Base-by-base conservation (phyloP, 148 eudicot genomes). In the Rheum nobile region DNA sequence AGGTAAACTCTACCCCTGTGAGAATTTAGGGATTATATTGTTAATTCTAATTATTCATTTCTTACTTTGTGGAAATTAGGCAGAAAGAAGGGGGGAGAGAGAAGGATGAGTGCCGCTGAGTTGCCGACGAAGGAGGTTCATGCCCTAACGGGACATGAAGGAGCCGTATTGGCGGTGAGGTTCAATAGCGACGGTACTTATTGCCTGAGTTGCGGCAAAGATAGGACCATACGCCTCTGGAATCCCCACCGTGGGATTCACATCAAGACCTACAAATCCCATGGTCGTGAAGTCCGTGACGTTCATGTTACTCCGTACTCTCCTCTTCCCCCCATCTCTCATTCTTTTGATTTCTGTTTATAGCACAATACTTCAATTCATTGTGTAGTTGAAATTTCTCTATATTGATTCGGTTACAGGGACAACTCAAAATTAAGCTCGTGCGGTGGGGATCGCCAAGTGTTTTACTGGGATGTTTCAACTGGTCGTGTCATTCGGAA, bases 391-490 rank as follows among this genome's bases (percentile, higher is more conserved):
- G 65, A 57, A 63, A 63, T 14, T 63, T 63, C 35, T 63, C 34
- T 67, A 3, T 17, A 9, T 17, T 69, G 46, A 37, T 35, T 38
- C 6, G 41, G 21, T 67, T 38, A 38, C 71, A 91, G 97, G 83
- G 98, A 94, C 79, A 94, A 94, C 79, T 91, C 96, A n/a, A 94
- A 91, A 80, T 72, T 91, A 31, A 39, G 75, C 68, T 94, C 98
- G 6, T 94, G 98, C 76, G 97, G 98, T 67, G 98, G 98, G 77
- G 97, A 91, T 79, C 90, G 96, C n/a, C 98, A 94, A 82, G 69
- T 94, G 10, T 94, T 94, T 80, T 94, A 90, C 77, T 94, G 98
- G 98, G 98, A 94, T 80, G 97, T 94, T 48, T 82, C 97, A 28
- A 86, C 85, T 75, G 97, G 91, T 65, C 88, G 90, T 76, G 98